A percentile compares a stretch with the other conserved stretches of the same genome.
Conservation (phyloP, 75 land plant species). For the Pinus tabuliformis region DNA sequence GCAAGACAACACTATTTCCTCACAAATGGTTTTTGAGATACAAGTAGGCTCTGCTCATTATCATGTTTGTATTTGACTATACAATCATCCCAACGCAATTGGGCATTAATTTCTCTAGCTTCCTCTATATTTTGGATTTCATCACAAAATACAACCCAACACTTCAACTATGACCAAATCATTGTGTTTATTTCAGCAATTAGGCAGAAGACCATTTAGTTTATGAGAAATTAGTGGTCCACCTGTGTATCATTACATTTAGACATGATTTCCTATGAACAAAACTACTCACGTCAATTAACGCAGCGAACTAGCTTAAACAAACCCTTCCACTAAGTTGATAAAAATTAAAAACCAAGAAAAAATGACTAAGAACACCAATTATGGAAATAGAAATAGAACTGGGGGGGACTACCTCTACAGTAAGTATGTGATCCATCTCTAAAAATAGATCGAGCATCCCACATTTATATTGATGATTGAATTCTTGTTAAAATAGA, state of each 20-base stretch:
- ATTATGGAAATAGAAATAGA: slow-evolving; percentile 11
- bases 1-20: slow-evolving; percentile 22
- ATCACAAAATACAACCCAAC: slow-evolving; percentile 56
- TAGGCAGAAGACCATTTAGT: background rate
- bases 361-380: background rate
- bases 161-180: slow-evolving; percentile 28
- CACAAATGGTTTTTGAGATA: slow-evolving; percentile 70
- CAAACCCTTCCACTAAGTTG: slow-evolving; percentile 4
- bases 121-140: slow-evolving; percentile 44
- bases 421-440: slow-evolving; percentile 79
- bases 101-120: slow-evolving; percentile 46
- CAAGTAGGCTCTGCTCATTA: slow-evolving; percentile 59
- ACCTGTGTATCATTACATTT: too few relatives aligned
- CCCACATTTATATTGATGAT: slow-evolving; percentile 45
- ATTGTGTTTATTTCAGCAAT: background rate
- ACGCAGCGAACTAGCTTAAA: background rate
- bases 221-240: background rate
- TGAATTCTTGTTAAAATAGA: slow-evolving; percentile 48
- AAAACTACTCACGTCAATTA: background rate
- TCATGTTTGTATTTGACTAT: slow-evolving; percentile 58
- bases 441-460: slow-evolving; percentile 58
- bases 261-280: too few relatives aligned
- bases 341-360: background rate
- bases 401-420: slow-evolving; percentile 57
- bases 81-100: slow-evolving; percentile 71